Percentiles rank a stretch among this genome's conserved stretches.
These are phyloP conservation scores for Suhomyces faveliae DNA, from an alignment of 805 yeast genomes.

Conservation along the genomic window DNA sequence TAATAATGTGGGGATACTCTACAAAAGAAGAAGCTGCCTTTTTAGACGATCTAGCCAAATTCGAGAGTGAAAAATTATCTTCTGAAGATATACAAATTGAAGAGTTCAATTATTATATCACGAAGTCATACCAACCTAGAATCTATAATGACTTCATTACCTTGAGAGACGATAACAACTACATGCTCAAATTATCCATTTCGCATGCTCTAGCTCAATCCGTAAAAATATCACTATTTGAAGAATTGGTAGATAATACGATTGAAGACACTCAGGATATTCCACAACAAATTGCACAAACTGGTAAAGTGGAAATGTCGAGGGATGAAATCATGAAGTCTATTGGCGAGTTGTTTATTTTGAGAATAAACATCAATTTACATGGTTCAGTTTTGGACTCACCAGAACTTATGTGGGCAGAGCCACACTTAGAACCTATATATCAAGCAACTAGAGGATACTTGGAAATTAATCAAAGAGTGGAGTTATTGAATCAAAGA, in stretches of 20 bases:
- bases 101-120: constrained; percentile 92
- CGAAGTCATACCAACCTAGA: constrained; percentile 92
- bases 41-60: constrained; percentile 79
- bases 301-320: constrained; percentile 93
- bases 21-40: constrained; percentile 80
- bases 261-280: constrained; percentile 97
- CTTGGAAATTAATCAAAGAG: constrained; percentile 91
- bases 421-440: constrained; percentile 95
- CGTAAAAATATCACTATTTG: constrained; percentile 91
- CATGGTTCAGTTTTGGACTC: constrained; percentile 91
- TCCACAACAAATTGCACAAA: constrained; percentile 91
- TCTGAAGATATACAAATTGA: constrained; percentile 91
- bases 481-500: constrained; percentile 83
- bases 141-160: constrained; percentile 95
- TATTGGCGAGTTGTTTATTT: constrained; percentile 91
- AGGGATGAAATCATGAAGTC: constrained; percentile 95
- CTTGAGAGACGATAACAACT: constrained; percentile 81
- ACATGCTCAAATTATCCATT: constrained; percentile 87
- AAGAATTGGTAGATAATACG: constrained; percentile 93
- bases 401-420: constrained; percentile 99
- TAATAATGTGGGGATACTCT: constrained; percentile 94
- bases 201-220: constrained; percentile 96
- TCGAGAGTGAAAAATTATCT: constrained; percentile 88
- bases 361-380: constrained; percentile 75
- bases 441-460: constrained; percentile 97